Evolutionary conservation across 2,329 filamentous ascomycete genomes (phyloP).

Genomic region (Calonectria leucothoes): DNA sequence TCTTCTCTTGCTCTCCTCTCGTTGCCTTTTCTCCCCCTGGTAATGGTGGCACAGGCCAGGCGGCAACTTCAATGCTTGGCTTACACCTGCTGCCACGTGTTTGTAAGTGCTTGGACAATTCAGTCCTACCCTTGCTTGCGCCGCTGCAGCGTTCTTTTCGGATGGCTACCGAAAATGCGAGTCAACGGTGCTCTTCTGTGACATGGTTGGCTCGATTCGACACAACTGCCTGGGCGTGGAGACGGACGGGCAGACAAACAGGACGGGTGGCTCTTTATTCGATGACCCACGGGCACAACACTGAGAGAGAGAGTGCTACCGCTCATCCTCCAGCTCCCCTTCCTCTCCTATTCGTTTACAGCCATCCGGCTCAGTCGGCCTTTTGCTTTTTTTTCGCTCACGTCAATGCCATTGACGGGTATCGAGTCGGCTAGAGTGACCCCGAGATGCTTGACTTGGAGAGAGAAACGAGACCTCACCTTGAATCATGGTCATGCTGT

Average conservation of each 20-base stretch:
- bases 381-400: not conserved
- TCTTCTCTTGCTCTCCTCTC: not conserved
- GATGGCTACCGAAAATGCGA: conserved; percentile 7
- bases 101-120: conserved; percentile 37
- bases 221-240: not conserved
- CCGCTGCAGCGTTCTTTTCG: not conserved
- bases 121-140: conserved; percentile 1
- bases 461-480: not conserved
- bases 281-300: too few relatives aligned
- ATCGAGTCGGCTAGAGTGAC: not conserved
- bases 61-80: conserved; percentile 5
- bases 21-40: not conserved
- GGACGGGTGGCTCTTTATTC: too few relatives aligned
- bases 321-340: not conserved
- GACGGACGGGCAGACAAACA: not conserved
- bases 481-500: not conserved
- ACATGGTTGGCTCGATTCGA: not conserved
- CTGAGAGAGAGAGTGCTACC: not conserved
- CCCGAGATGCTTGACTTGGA: not conserved
- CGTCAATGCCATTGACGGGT: not conserved
- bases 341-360: not conserved
- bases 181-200: not conserved
- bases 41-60: conserved; percentile 23
- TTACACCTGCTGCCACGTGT: conserved; percentile 35
- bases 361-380: not conserved